A percentile compares a stretch with the other conserved stretches of the same genome.
phyloP scores from a whole-genome alignment of 257 asterid species.

The Forsythia viridissima region DNA sequence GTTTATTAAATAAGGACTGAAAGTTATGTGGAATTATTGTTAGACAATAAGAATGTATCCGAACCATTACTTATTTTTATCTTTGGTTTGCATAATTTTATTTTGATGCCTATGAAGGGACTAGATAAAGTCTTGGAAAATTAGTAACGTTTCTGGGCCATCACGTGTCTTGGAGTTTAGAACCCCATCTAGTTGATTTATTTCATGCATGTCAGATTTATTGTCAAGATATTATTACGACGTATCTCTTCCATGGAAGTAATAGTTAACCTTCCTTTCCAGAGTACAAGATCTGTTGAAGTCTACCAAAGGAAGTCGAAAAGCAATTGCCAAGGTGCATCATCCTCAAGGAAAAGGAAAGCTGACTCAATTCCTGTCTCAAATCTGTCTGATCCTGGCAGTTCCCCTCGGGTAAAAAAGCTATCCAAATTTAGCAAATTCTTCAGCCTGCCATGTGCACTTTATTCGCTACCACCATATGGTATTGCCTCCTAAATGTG shows the following conservation, averaged over 20 bases:
- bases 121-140: not conserved
- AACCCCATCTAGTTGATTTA: not conserved
- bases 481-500: not conserved
- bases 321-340: slow-evolving; percentile 18
- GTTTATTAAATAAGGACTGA: too few species aligned
- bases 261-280: not conserved
- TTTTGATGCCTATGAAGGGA: not conserved
- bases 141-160: not conserved
- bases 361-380: slow-evolving; percentile 21
- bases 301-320: slow-evolving; percentile 26
- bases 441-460: not conserved
- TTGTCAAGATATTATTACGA: not conserved
- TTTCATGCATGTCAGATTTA: not conserved
- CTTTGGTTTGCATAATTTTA: not conserved
- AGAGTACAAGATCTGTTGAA: slow-evolving; percentile 23
- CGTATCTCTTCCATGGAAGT: not conserved
- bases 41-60: too few species aligned
- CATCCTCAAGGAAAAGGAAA: slow-evolving; percentile 32
- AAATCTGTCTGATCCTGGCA: slow-evolving; percentile 27
- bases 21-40: too few species aligned
- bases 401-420: slow-evolving; percentile 35
- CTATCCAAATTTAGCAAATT: not conserved
- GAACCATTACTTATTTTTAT: not conserved
- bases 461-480: not conserved
- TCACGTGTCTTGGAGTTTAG: not conserved